Conservation (phyloP, 352 stramenopile genomes). For the Phytophthora aleatoria region DNA sequence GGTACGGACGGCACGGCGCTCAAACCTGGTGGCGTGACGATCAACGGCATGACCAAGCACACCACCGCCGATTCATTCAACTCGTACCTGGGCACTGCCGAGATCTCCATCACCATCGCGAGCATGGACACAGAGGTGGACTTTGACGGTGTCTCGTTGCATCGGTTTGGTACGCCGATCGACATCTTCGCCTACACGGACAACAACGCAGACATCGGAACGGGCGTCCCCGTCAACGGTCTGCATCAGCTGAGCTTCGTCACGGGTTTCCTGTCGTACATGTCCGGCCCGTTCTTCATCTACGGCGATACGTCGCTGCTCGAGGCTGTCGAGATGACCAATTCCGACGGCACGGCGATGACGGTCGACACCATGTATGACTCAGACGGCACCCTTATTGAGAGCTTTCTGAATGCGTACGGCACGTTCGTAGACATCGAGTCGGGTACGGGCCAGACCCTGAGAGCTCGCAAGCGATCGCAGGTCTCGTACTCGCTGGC, state of each 20-base stretch:
- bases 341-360: slow-evolving; percentile 46
- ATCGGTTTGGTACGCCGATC: slow-evolving; percentile 46
- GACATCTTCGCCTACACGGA: slow-evolving; percentile 40
- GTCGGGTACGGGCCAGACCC: slow-evolving; percentile 67
- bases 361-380: slow-evolving; percentile 56
- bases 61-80: slow-evolving; percentile 31
- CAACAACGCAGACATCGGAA: slow-evolving; percentile 44
- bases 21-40: slow-evolving; percentile 45
- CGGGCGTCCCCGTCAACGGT: slow-evolving; percentile 61
- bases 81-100: slow-evolving; percentile 45
- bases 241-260: slow-evolving; percentile 70
- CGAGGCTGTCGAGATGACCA: slow-evolving; percentile 58
- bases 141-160: slow-evolving; percentile 52
- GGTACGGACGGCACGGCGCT: slow-evolving; percentile 50
- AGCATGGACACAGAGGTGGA: slow-evolving; percentile 47
- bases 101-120: slow-evolving; percentile 55
- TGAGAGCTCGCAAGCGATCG: slow-evolving; percentile 67
- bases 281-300: slow-evolving; percentile 77
- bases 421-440: slow-evolving; percentile 72
- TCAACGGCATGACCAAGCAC: slow-evolving; percentile 52
- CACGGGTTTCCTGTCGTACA: slow-evolving; percentile 67
- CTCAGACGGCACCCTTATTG: slow-evolving; percentile 43
- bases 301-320: slow-evolving; percentile 57
- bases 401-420: slow-evolving; percentile 53
- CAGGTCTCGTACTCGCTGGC: slow-evolving; percentile 61